Base-by-base conservation (phyloP, 2,329 filamentous ascomycete genomes). In the Emydomyces testavorans region DNA sequence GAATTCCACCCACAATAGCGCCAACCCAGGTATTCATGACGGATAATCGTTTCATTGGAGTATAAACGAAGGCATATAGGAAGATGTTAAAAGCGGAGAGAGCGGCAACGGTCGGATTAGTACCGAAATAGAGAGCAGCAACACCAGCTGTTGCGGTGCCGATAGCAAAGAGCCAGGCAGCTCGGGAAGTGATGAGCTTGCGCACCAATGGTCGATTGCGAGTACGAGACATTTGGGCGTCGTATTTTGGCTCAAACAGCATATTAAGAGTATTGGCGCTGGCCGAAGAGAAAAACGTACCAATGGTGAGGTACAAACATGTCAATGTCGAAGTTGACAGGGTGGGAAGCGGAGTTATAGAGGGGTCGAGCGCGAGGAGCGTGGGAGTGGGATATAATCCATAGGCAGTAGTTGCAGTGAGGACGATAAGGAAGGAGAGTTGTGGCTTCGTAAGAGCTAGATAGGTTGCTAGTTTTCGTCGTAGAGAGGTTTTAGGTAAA, bases 261-360 rank as follows among this genome's bases (percentile, higher is more conserved):
- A 98, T 98, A 67, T 98, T 98, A 55, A 96, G 74, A 1, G 92
- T 79, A 63, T 98, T 98, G 36, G 92, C 92, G 50, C 84, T 86
- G 36, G 89, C 87, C n/a, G 80, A 85, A 64, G 86, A 92, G 16
- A 95, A 75, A 3, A 89, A 80, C 0, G 92, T 96, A 51, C 92
- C 90, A 3, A 79, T 79, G 0, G 90, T 94, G 44, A 98, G 79
- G 71, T 94, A 96, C 44, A 93, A 74, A 15, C 96, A 81, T 6
- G 92, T 98, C 46, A 96, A 73, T 1, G 92, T 87, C 52, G 85
- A 93, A 16, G 68, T 71, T 2, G 69, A 71, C 46, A 96, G 75
- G 0, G 92, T 86, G 16, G 66, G 66, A 18, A 69, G 64, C 47
- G 64, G 65, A 29, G 63, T 59, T 52, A 68, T 65, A 53, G 85